Percentiles rank a stretch among this genome's conserved stretches.
phyloP scores from a whole-genome alignment of 2,329 filamentous ascomycete species.

The Sporothrix brunneoviolacea region DNA sequence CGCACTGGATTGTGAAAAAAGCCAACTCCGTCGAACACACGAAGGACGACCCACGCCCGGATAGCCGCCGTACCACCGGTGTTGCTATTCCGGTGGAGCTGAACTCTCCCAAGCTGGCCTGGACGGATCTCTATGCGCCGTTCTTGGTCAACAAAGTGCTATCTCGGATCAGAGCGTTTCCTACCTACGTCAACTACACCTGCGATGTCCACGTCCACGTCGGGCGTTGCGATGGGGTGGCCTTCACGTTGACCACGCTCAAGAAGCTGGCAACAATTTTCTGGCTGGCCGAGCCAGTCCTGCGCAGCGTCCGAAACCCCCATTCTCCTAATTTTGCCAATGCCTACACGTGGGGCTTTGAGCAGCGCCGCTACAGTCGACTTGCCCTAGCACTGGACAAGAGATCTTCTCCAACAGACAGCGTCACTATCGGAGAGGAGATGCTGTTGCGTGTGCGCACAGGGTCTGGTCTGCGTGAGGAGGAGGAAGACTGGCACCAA shows the following conservation, averaged over 20 bases:
- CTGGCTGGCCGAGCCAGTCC: conserved; percentile 31
- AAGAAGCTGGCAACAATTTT: conserved; percentile 29
- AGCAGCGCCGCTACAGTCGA: conserved; percentile 27
- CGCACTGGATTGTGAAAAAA: conserved; percentile 35
- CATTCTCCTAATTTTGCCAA: conserved; percentile 31
- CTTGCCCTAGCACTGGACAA: conserved; percentile 22
- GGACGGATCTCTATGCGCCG: conserved; percentile 19
- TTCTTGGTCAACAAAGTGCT: conserved; percentile 21
- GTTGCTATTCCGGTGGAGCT: conserved; percentile 31
- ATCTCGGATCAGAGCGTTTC: conserved; percentile 23
- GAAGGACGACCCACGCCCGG: conserved; percentile 19
- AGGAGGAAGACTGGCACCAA: conserved; percentile 17
- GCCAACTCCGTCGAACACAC: conserved; percentile 32
- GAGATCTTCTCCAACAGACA: not conserved
- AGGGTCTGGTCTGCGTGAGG: not conserved
- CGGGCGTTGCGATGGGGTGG: conserved; percentile 28
- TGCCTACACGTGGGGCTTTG: conserved; percentile 32
- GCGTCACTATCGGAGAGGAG: conserved; percentile 5
- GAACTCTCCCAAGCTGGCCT: conserved; percentile 30
- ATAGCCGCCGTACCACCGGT: conserved; percentile 19
- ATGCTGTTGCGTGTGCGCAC: conserved; percentile 6
- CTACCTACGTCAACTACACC: conserved; percentile 27
- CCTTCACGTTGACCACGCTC: conserved; percentile 28
- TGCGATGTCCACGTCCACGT: conserved; percentile 36
- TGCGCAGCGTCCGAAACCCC: conserved; percentile 32